Conservation (phyloP, 2,329 filamentous ascomycete species). For the Hypoxylon sp. region DNA sequence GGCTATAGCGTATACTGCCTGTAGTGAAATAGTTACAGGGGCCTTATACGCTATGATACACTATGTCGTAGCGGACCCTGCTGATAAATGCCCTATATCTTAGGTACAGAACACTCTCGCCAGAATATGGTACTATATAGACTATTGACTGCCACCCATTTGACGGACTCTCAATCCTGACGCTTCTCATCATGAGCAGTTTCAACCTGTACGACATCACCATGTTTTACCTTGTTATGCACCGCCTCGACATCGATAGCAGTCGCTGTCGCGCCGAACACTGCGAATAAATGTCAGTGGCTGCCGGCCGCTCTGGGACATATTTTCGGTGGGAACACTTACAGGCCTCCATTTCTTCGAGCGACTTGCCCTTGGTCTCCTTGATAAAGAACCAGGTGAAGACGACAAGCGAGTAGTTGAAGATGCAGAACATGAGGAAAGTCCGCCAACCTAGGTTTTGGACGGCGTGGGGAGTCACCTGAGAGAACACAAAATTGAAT, state of each 20-base stretch:
- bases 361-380: constrained; percentile 34
- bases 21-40: too few relatives aligned
- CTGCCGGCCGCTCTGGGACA: background rate
- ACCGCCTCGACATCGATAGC: constrained; percentile 41
- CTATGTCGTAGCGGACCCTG: too few relatives aligned
- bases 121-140: too few relatives aligned
- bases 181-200: background rate
- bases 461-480: constrained; percentile 65
- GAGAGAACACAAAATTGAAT: constrained; percentile 66
- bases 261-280: constrained; percentile 36
- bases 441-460: constrained; percentile 63
- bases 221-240: constrained; percentile 14
- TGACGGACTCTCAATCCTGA: background rate
- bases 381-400: constrained; percentile 33
- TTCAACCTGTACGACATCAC: background rate
- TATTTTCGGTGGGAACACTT: background rate
- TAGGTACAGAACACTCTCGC: too few relatives aligned
- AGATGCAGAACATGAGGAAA: constrained; percentile 58
- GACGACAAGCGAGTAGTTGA: constrained; percentile 29
- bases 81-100: too few relatives aligned
- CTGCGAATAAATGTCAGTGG: constrained; percentile 16
- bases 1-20: too few relatives aligned
- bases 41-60: too few relatives aligned
- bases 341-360: constrained; percentile 31
- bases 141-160: background rate